A percentile compares a stretch with the other conserved stretches of the same genome.
Conservation (phyloP, 2,329 filamentous ascomycete species). For the Alternaria sp. region DNA sequence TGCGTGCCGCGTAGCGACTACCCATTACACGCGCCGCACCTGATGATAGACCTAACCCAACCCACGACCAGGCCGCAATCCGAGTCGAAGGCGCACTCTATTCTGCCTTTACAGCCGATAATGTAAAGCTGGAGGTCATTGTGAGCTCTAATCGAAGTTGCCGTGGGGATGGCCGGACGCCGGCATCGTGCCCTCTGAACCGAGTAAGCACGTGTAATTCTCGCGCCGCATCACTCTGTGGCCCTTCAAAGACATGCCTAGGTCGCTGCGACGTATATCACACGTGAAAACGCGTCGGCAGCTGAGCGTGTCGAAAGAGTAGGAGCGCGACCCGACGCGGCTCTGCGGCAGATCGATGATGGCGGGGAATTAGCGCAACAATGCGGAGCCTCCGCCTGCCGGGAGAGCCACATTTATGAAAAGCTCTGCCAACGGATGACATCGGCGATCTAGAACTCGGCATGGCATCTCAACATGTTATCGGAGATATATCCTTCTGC, state of each 20-base stretch:
- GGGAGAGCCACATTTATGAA: conserved; percentile 17
- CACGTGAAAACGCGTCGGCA: neutral
- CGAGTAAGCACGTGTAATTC: neutral
- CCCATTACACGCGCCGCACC: neutral
- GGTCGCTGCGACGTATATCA: neutral
- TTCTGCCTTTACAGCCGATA: too few species aligned
- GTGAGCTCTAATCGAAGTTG: neutral
- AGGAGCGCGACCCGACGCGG: neutral
- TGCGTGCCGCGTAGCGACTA: neutral
- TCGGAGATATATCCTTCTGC: neutral
- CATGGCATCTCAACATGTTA: neutral
- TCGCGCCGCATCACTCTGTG: neutral
- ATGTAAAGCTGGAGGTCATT: neutral
- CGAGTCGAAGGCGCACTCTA: too few species aligned
- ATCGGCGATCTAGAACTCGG: conserved; percentile 6
- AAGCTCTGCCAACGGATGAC: conserved; percentile 10
- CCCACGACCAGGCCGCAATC: too few species aligned
- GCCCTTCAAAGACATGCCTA: neutral
- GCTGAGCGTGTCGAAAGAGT: neutral
- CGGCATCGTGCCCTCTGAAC: rapidly evolving
- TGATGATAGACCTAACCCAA: too few species aligned
- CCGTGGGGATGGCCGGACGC: neutral
- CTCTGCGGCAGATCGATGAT: conserved; percentile 11
- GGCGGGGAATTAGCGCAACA: conserved; percentile 13
- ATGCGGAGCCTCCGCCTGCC: conserved; percentile 10